These are phyloP conservation scores for Plantago rigida DNA, from an alignment of 305 asterid genomes.

Conservation along the genomic window DNA sequence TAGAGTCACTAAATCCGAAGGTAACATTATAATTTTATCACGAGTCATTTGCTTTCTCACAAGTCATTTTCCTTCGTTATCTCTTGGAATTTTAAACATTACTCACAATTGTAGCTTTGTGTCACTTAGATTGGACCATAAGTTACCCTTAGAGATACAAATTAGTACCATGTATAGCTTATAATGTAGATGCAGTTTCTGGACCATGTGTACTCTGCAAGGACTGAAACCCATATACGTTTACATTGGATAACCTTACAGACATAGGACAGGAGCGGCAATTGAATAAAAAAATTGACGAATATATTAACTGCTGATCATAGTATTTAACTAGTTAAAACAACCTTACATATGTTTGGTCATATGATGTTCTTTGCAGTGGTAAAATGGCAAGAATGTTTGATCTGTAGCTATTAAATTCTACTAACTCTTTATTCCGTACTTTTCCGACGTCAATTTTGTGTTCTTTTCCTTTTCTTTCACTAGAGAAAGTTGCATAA, in stretches of 20 bases:
- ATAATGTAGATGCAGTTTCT: not conserved
- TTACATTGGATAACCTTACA: not conserved
- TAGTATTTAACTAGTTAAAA: too few species aligned
- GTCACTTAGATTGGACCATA: not conserved
- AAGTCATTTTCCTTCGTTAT: not conserved
- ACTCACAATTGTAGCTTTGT: not conserved
- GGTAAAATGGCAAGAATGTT: too few species aligned
- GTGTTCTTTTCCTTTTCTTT: too few species aligned
- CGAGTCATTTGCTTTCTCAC: not conserved
- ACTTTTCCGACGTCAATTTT: too few species aligned
- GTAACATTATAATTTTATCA: not conserved
- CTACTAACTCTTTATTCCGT: too few species aligned
- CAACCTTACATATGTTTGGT: too few species aligned
- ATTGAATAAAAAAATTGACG: too few species aligned
- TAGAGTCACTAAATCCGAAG: not conserved
- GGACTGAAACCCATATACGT: not conserved
- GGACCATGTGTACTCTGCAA: slow-evolving; percentile 3
- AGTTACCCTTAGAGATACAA: not conserved
- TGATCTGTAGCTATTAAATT: too few species aligned
- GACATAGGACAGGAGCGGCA: too few species aligned
- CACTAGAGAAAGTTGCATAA: too few species aligned
- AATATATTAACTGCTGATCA: too few species aligned
- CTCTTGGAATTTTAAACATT: not conserved
- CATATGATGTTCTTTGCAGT: too few species aligned
- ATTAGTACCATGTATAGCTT: not conserved